These are phyloP conservation scores for Saturnispora ahearnii DNA, from an alignment of 805 yeast genomes.

Conservation along the genomic window DNA sequence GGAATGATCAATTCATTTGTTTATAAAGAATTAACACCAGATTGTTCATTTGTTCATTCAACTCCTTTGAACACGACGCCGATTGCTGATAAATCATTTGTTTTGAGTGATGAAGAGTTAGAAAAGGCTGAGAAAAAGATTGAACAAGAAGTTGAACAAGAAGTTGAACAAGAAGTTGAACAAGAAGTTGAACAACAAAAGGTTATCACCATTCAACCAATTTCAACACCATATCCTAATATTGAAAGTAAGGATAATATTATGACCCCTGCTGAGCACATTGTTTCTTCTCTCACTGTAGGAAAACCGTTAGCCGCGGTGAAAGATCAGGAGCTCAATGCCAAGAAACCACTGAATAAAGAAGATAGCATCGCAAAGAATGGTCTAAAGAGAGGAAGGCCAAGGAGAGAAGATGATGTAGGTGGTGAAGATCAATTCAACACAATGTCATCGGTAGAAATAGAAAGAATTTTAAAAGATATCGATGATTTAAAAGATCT, in stretches of 20 bases:
- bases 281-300: neutral
- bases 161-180: neutral
- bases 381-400: neutral
- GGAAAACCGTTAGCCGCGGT: neutral
- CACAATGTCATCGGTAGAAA: slow-evolving; percentile 19
- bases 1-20: slow-evolving; percentile 10
- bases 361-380: slow-evolving; percentile 1
- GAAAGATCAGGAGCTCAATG: neutral
- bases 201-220: too few relatives aligned
- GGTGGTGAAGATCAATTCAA: slow-evolving; percentile 12
- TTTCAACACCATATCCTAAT: too few relatives aligned
- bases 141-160: neutral
- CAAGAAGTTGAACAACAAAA: neutral
- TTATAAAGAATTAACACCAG: slow-evolving; percentile 10
- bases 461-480: slow-evolving; percentile 23
- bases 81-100: slow-evolving; percentile 5
- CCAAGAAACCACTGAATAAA: too few relatives aligned
- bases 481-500: slow-evolving; percentile 42
- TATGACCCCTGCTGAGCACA: too few relatives aligned
- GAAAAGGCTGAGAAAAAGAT: neutral
- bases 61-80: slow-evolving; percentile 7
- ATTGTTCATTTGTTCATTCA: slow-evolving; percentile 4
- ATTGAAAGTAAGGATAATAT: too few relatives aligned
- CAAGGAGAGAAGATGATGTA: slow-evolving; percentile 5
- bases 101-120: neutral